Conservation (phyloP, 2,329 filamentous ascomycete genomes). For the Periconia digitata region DNA sequence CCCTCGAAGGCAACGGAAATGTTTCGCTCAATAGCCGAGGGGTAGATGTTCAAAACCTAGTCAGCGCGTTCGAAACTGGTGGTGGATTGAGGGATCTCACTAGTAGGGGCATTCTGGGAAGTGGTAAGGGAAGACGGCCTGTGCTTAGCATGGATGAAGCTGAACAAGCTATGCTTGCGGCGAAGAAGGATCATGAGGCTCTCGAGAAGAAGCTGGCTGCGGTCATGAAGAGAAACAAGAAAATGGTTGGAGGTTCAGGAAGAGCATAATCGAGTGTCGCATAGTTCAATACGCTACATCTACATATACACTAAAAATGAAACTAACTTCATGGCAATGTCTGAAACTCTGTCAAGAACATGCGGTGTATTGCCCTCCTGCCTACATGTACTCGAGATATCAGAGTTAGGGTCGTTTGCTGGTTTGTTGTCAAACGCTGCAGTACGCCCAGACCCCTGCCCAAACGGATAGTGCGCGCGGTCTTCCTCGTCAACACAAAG, state of each 20-base stretch:
- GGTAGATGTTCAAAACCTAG: constrained; percentile 26
- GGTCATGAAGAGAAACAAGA: constrained; percentile 42
- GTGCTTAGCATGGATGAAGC: constrained; percentile 40
- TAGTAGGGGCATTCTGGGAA: constrained; percentile 2
- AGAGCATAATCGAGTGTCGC: constrained; percentile 2
- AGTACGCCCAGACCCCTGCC: not conserved
- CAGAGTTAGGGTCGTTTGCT: not conserved
- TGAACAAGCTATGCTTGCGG: constrained; percentile 37
- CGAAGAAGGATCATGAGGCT: constrained; percentile 39
- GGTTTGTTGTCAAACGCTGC: not conserved
- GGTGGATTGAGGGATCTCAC: constrained; percentile 12
- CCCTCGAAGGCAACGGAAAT: constrained; percentile 25
- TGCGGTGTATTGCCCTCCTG: too few species aligned
- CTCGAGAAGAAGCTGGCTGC: constrained; percentile 39
- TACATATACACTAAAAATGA: not conserved
- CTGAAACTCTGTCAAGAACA: not conserved
- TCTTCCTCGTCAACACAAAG: not conserved
- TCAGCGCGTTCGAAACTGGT: constrained; percentile 24
- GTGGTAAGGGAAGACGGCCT: constrained; percentile 17
- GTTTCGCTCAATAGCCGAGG: constrained; percentile 14
- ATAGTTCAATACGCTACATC: not conserved
- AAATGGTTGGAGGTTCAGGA: constrained; percentile 17
- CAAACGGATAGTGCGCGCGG: not conserved
- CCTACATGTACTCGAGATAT: too few species aligned
- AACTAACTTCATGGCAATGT: not conserved